phyloP scores from a whole-genome alignment of 2,329 filamentous ascomycete species.

The Phaeoacremonium minimum region DNA sequence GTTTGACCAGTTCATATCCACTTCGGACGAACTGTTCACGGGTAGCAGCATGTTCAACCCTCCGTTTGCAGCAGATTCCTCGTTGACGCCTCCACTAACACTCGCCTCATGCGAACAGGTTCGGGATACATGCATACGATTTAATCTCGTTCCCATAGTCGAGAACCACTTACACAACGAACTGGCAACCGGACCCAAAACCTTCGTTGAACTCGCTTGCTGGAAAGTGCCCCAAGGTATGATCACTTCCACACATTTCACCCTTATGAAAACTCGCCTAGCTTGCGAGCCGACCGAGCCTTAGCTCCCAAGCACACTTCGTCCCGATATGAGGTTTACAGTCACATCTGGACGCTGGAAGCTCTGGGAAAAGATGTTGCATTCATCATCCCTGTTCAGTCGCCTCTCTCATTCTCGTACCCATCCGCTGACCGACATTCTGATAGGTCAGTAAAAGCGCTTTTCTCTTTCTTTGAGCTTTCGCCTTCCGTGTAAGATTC shows the following conservation, averaged over 20 bases:
- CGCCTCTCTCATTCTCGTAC: background rate
- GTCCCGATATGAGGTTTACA: too few relatives aligned
- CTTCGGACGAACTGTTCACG: constrained; percentile 23
- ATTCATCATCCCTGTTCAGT: too few relatives aligned
- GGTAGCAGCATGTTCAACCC: constrained; percentile 21
- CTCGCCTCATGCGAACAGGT: constrained; percentile 38
- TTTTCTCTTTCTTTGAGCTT: background rate
- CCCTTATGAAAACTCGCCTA: constrained; percentile 4
- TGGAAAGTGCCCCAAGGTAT: constrained; percentile 24
- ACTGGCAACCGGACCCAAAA: constrained; percentile 11
- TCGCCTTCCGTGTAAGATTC: too few relatives aligned
- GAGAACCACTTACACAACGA: constrained; percentile 16
- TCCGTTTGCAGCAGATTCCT: constrained; percentile 8
- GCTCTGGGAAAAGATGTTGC: too few relatives aligned
- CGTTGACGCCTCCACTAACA: constrained; percentile 25
- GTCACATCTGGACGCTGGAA: too few relatives aligned
- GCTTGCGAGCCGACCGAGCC: constrained; percentile 10
- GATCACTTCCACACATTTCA: background rate
- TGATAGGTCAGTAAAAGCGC: background rate
- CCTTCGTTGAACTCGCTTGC: constrained; percentile 19
- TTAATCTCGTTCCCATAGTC: constrained; percentile 25
- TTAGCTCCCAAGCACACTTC: constrained; percentile 8
- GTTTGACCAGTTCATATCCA: constrained; percentile 5
- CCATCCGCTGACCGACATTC: background rate
- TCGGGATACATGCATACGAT: constrained; percentile 39